phyloP scores from a whole-genome alignment of 192 early-diverging fungal species.

The Backusella liffmaniae region DNA sequence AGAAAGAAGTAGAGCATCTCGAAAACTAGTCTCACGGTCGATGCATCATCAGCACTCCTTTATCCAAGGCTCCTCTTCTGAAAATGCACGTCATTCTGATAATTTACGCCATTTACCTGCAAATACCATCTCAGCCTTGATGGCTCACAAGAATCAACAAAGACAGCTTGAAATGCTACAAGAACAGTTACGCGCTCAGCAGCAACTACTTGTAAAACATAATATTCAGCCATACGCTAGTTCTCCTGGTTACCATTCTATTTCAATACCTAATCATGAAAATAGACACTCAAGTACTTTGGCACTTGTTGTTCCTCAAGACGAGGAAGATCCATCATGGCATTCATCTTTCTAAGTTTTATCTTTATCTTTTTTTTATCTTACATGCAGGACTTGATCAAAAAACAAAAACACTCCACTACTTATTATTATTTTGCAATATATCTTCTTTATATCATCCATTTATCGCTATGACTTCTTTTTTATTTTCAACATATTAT shows the following conservation, averaged over 20 bases:
- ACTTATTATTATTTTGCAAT: neutral
- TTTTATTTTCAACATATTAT: neutral
- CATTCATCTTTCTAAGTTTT: conserved; percentile 9
- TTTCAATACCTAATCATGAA: neutral
- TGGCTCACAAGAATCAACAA: conserved; percentile 37
- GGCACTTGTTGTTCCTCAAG: conserved; percentile 4
- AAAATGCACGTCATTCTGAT: neutral
- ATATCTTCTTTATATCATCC: neutral
- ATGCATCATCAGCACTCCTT: conserved; percentile 4
- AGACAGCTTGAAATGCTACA: conserved; percentile 27
- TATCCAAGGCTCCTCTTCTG: neutral
- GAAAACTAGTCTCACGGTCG: neutral
- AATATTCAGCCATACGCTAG: neutral
- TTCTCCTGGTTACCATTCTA: neutral
- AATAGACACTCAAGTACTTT: neutral
- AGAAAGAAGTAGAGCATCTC: neutral
- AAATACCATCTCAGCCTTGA: conserved; percentile 21
- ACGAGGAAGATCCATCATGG: conserved; percentile 4
- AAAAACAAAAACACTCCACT: neutral
- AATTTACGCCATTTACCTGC: neutral
- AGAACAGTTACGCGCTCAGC: conserved; percentile 30
- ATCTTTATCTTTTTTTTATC: neutral
- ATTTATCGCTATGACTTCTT: neutral
- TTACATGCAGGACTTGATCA: neutral
- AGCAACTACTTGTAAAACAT: conserved; percentile 27